phyloP scores from a whole-genome alignment of 2,329 filamentous ascomycete species.

The Fusarium denticulatum region DNA sequence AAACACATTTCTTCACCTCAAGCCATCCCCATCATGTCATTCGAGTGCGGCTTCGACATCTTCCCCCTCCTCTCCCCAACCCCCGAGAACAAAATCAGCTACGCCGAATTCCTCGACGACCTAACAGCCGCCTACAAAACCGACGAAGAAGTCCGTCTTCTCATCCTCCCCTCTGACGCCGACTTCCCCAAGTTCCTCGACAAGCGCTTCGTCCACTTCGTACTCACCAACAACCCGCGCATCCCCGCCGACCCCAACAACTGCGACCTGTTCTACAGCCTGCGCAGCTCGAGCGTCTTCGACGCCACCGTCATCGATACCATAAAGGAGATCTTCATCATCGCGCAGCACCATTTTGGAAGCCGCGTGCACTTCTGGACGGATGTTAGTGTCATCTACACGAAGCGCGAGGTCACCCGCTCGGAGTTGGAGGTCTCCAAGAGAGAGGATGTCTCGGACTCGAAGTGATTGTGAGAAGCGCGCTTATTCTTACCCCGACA shows the following conservation, averaged over 20 bases:
- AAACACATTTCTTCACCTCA: neutral
- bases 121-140: neutral
- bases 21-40: neutral
- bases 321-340: neutral
- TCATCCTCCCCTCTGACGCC: neutral
- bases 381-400: neutral
- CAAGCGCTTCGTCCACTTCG: neutral
- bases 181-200: neutral
- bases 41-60: constrained; percentile 13
- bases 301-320: neutral
- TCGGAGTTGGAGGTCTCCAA: neutral
- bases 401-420: neutral
- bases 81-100: neutral
- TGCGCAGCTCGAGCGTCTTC: neutral
- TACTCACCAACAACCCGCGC: neutral
- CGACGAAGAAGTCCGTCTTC: neutral
- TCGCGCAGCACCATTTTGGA: neutral
- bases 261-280: constrained; percentile 6
- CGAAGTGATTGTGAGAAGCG: neutral
- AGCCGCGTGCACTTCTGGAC: neutral
- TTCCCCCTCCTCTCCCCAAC: neutral
- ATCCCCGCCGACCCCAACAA: neutral
- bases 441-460: neutral
- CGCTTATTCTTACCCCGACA: neutral
- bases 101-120: neutral